Evolutionary conservation across 805 yeast genomes (phyloP), one percentile per base, ranked within the genome.

Genomic region (Schwanniomyces vanrijiae): DNA sequence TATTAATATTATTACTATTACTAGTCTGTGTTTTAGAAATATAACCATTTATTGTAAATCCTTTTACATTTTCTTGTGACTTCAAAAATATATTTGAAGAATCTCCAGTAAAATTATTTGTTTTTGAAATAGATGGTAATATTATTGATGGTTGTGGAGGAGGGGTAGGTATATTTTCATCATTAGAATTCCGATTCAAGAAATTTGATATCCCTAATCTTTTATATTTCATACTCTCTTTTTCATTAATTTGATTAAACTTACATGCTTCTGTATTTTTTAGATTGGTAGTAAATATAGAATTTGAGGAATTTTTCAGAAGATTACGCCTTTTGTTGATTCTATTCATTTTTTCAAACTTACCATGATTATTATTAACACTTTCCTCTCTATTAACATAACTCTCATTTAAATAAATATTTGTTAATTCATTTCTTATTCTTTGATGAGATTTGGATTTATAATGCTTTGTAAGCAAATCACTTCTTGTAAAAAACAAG

Each of bases 401-500:
- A 7, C 13, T 14, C 5, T 11, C 13, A 4, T 11, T 11, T 14
- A 10, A 7, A 11, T 8, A 22, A 8, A 5, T n/a, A 13, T 28
- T 5, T 3, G 16, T 11, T 14, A 11, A 28, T 5, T 10, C 5
- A 28, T 28, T 28, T 13, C 14, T 28, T 28, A 28, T 14, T 28
- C 33, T 28, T 14, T 19, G 26, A 13, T 38, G 28, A 13, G 41
- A 38, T 38, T 22, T 21, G 9, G 25, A 21, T 16, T 24, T 14
- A 21, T 20, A 22, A 55, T 45, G 38, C 51, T 66, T 66, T 14
- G 60, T 65, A n/a, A 62, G 44, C 11, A 66, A 47, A 43, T 66
- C 72, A 28, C 56, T 58, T 40, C 72, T 51, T 5, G 70, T 62
- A 51, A 65, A 66, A 1, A 54, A 43, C 4, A 53, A 43, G 3